Percentiles rank a stretch among this genome's conserved stretches.
These are phyloP conservation scores for Populus hybrid DNA, from an alignment of 441 rosid genomes.

Conservation along the genomic window DNA sequence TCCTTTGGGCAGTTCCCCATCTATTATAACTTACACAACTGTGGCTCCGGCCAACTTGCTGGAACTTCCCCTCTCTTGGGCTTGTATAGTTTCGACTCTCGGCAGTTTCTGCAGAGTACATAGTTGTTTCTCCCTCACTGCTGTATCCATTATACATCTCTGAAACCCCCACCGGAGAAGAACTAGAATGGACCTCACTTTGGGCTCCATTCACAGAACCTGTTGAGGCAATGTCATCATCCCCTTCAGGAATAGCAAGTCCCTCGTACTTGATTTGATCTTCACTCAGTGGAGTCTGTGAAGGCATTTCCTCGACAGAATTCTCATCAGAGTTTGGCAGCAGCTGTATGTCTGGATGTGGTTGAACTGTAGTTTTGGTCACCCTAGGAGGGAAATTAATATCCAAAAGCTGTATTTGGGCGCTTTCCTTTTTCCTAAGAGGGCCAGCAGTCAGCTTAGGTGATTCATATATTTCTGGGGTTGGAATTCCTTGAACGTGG, in stretches of 20 bases:
- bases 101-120: slow-evolving; percentile 98
- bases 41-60: slow-evolving; percentile 87
- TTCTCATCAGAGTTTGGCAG: slow-evolving; percentile 33
- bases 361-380: slow-evolving; percentile 33
- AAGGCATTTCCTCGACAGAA: slow-evolving; percentile 23
- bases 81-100: slow-evolving; percentile 90
- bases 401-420: slow-evolving; percentile 70
- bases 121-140: slow-evolving; percentile 92
- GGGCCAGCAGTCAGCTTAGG: slow-evolving; percentile 70
- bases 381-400: slow-evolving; percentile 77
- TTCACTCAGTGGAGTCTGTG: slow-evolving; percentile 30
- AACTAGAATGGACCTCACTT: slow-evolving; percentile 73
- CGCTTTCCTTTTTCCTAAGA: slow-evolving; percentile 46
- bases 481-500: slow-evolving; percentile 77
- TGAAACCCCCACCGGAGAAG: slow-evolving; percentile 53
- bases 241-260: slow-evolving; percentile 22
- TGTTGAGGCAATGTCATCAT: slow-evolving; percentile 56
- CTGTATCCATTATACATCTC: slow-evolving; percentile 61
- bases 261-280: slow-evolving; percentile 27
- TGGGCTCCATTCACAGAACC: slow-evolving; percentile 67
- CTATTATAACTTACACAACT: slow-evolving; percentile 77
- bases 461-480: slow-evolving; percentile 86
- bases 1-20: slow-evolving; percentile 62
- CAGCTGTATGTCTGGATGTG: slow-evolving; percentile 28
- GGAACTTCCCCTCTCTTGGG: slow-evolving; percentile 64